Percentiles rank a stretch among this genome's conserved stretches.
Evolutionary conservation across 1,139 yeast species (phyloP).

Genomic region (Pichia sp.): DNA sequence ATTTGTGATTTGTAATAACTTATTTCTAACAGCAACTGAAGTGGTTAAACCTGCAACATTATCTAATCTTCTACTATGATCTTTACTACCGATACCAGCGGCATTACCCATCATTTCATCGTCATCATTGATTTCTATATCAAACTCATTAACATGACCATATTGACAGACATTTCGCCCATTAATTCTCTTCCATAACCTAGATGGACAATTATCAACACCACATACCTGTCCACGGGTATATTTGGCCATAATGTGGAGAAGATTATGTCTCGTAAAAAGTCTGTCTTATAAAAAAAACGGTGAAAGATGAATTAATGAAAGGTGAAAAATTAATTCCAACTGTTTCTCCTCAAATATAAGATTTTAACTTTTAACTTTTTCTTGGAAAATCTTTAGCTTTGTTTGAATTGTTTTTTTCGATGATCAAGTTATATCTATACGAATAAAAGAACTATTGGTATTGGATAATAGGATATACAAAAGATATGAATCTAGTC

Average conservation of each 20-base stretch:
- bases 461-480: too few species aligned
- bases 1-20: slow-evolving; percentile 13
- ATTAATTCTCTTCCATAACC: slow-evolving; percentile 61
- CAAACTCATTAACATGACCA: slow-evolving; percentile 85
- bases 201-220: slow-evolving; percentile 78
- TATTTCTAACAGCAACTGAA: slow-evolving; percentile 23
- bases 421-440: too few species aligned
- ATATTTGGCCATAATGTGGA: slow-evolving; percentile 18
- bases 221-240: slow-evolving; percentile 81
- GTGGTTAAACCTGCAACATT: slow-evolving; percentile 36
- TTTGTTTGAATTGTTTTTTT: too few species aligned
- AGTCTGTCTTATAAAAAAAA: too few species aligned
- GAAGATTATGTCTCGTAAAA: too few species aligned
- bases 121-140: slow-evolving; percentile 71
- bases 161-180: slow-evolving; percentile 81
- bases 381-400: too few species aligned
- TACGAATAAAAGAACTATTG: too few species aligned
- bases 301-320: neutral
- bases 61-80: slow-evolving; percentile 43
- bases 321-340: neutral
- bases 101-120: slow-evolving; percentile 40
- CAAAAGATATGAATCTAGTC: neutral
- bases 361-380: too few species aligned
- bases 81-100: slow-evolving; percentile 15
- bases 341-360: neutral